Base-by-base conservation (phyloP, 192 early-diverging fungal genomes). In the Gryganskiella cystojenkinii region DNA sequence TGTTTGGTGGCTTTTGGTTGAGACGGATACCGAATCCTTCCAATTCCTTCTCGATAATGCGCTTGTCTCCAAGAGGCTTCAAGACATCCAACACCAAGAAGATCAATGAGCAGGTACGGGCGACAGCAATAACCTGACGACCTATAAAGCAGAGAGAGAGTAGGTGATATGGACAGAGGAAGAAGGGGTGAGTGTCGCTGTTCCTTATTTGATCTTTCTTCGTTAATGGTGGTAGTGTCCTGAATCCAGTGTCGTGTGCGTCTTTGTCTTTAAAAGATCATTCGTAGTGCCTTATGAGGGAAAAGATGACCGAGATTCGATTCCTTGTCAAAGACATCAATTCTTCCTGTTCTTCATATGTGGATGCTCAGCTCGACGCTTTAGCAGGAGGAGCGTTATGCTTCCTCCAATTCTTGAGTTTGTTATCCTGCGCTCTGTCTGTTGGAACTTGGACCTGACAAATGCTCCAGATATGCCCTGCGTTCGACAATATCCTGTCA, bases 21-120 rank as follows among this genome's bases (percentile, higher is more conserved):
- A 99, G 80, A 45, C 98, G 89, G 76, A 99, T 99, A 56, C 98
- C 98, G 50, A 98, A 96, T 2, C 94, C 93, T 85, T 99, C 98
- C 83, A 99, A 84, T 85, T 99, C 98, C 45, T 89, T 89, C 84
- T 99, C 98, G 71, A 99, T 97, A 46, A 99, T 82, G 53, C 86
- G 88, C 86, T 98, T 98, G 84, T 99, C 89, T 34, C 93, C 95
- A 64, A 98, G 75, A 8, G 98, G 95, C 81, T 99, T 99, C 27
- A 99, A 87, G 46, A 98, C 98, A 80, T 99, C 98, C 49, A 99
- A 80, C 14, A 97, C 95, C 63, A 99, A 91, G 81, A 96, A 98
- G 68, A 99, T 98, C 30, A 98, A 85, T 25, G 95, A 97, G 79
- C 96, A 98, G 0, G 98, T 99, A 52, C 98, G 94, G 0, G 98